Percentiles rank a stretch among this genome's conserved stretches.
Conservation (phyloP, 495 filamentous ascomycete genomes). For the Xylona heveae region DNA sequence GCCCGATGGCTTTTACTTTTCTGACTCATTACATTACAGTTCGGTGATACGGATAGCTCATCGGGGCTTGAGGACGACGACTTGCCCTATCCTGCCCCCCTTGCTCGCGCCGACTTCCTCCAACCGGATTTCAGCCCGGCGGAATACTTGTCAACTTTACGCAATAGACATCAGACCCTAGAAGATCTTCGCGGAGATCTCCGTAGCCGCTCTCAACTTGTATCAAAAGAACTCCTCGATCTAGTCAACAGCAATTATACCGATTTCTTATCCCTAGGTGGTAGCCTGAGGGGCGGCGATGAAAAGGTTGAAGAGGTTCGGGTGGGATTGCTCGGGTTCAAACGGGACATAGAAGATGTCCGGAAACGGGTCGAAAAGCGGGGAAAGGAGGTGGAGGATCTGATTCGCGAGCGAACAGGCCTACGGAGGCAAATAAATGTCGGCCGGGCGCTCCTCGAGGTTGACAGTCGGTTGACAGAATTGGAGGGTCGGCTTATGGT, state of each 20-base stretch:
- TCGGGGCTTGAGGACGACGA: conserved; percentile 39
- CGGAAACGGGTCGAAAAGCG: conserved; percentile 29
- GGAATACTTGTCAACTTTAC: conserved; percentile 57
- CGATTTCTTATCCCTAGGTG: conserved; percentile 69
- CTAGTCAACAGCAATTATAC: conserved; percentile 87
- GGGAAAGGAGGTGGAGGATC: conserved; percentile 26
- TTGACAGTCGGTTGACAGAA: conserved; percentile 46
- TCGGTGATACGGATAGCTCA: conserved; percentile 28
- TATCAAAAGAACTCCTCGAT: conserved; percentile 72
- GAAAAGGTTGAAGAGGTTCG: conserved; percentile 81
- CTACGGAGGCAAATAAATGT: conserved; percentile 29
- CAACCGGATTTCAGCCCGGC: conserved; percentile 58
- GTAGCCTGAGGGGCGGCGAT: conserved; percentile 65
- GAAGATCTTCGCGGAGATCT: conserved; percentile 83
- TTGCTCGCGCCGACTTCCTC: conserved; percentile 63
- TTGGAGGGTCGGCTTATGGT: conserved; percentile 55
- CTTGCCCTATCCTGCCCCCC: conserved; percentile 65
- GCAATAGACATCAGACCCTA: conserved; percentile 77
- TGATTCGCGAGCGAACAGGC: conserved; percentile 31
- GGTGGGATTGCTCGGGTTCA: conserved; percentile 68
- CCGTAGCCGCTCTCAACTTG: conserved; percentile 45
- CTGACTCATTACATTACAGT: conserved; percentile 15
- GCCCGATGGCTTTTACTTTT: conserved; percentile 1
- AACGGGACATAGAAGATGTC: conserved; percentile 47
- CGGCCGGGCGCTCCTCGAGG: conserved; percentile 46